Evolutionary conservation across 768 basidiomycete species (phyloP), one percentile per base, ranked within the genome.

Genomic region (Albatrellus ellisii): DNA sequence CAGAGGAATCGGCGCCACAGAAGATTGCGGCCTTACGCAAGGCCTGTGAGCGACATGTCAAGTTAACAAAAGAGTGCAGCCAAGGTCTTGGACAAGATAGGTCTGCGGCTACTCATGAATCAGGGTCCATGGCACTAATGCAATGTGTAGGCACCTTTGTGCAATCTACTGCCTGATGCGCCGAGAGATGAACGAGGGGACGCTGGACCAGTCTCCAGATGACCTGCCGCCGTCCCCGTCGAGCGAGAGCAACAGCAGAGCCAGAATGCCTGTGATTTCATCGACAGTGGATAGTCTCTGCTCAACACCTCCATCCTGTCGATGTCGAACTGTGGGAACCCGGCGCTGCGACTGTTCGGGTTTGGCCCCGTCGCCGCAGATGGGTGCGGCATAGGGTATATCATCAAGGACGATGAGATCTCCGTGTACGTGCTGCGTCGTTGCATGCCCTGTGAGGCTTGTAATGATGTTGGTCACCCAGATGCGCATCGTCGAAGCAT

Each of bases 281-380:
- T 73, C 2, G 94, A 98, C 56, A 73, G 77, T 0, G 94, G 90
- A 0, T 97, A 86, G 75, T 62, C 64, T 28, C 63, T 77, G 1
- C 71, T 97, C 17, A 76, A 77, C 42, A 90, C 87, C 0, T 87
- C 86, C 11, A 90, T 92, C 37, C 58, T 97, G n/a, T 85, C 81
- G n/a, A 95, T 90, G 1, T 89, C 86, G 6, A 99, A 99, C 62
- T 97, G 92, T 55, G 92, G 94, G 2, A 95, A 99, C 59, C 91
- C 92, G 1, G 91, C 91, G 6, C 60, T 94, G 55, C 66, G 89
- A 24, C 60, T 94, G 46, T 94, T 95, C 50, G 92, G 92, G 5
- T 98, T 97, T 54, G 94, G 92, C 0, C 89, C 92, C 3, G 89
- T 92, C 44, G 85, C 90, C 2, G 83, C 85, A n/a, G 90, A 95